Evolutionary conservation across 2,329 filamentous ascomycete species (phyloP).

Genomic region (Epichloe sp.): DNA sequence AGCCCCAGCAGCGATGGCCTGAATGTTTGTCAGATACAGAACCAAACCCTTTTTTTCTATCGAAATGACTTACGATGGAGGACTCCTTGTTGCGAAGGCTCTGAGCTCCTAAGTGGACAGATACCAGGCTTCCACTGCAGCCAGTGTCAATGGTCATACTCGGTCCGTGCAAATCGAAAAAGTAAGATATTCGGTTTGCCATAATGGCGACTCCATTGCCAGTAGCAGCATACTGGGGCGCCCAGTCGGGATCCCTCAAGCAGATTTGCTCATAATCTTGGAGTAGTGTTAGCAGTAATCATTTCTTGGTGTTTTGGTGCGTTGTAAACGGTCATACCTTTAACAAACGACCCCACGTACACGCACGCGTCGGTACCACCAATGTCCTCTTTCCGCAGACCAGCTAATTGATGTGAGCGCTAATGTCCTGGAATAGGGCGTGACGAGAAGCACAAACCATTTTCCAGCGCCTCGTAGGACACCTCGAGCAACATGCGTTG

Average conservation of each 20-base stretch:
- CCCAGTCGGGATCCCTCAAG: slow-evolving; percentile 35
- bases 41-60: background rate
- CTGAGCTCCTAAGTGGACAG: slow-evolving; percentile 39
- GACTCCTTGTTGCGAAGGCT: slow-evolving; percentile 33
- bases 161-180: slow-evolving; percentile 40
- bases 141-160: slow-evolving; percentile 47
- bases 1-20: slow-evolving; percentile 37
- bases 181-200: slow-evolving; percentile 42
- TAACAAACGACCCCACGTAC: slow-evolving; percentile 38
- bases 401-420: slow-evolving; percentile 19
- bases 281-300: background rate
- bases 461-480: slow-evolving; percentile 38
- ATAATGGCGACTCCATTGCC: slow-evolving; percentile 40
- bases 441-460: slow-evolving; percentile 20
- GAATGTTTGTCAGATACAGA: background rate
- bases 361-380: slow-evolving; percentile 32
- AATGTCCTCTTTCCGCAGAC: slow-evolving; percentile 29
- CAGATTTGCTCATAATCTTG: slow-evolving; percentile 37
- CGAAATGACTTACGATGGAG: slow-evolving; percentile 19
- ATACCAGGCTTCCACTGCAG: slow-evolving; percentile 42
- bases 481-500: slow-evolving; percentile 38
- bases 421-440: background rate
- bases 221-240: slow-evolving; percentile 38
- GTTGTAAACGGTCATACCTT: slow-evolving; percentile 21
- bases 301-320: background rate